Base-by-base conservation (phyloP, 2,329 filamentous ascomycete species). In the Botryotinia calthae region DNA sequence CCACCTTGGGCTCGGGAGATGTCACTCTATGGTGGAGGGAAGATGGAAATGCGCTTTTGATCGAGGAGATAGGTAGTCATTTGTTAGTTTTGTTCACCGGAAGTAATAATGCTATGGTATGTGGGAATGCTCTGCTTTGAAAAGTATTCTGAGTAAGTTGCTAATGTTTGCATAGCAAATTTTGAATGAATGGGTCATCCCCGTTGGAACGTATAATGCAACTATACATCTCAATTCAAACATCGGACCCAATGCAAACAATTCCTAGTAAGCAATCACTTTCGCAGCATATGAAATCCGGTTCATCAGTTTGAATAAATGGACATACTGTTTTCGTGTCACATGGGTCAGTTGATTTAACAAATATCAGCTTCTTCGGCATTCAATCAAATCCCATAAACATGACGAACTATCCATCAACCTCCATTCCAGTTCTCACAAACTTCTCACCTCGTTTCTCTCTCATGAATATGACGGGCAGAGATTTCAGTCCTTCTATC, bases 401-500 rank as follows among this genome's bases (percentile, higher is more conserved):
- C 25, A 44, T 10, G 10, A 61, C 64, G 25, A 44, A 12, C 34
- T 72, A 70, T 31, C 71, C 64, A n/a, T 54, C 54, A 69, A 63
- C 44, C 20, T 54, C 64, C 6, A 54, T 70, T 37, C 71, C 71
- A 20, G 64, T 70, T 34, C 42, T 72, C 1, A 72, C 42, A 25
- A 72, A 72, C 8, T 72, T 69, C 58, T 72, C 71, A 25, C 64
- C 64, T 18, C 71, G 64, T 34, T 72, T 72, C 31, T 72, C 71
- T 10, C 42, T 72, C 28, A 46, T 56, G 28, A 69, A 72, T 18
- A 72, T 72, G 71, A 72, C 65, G 9, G 71, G 71, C 1, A n/a
- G 16, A 37, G 46, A 69, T 20, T 72, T 72, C 34, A 44, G n/a
- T 28, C 37, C 64, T 48, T 42, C 71, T 14, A 70, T 72, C 22